A percentile compares a stretch with the other conserved stretches of the same genome.
These are phyloP conservation scores for Tolypocladium album DNA, from an alignment of 2,329 filamentous ascomycete genomes.

Conservation along the genomic window DNA sequence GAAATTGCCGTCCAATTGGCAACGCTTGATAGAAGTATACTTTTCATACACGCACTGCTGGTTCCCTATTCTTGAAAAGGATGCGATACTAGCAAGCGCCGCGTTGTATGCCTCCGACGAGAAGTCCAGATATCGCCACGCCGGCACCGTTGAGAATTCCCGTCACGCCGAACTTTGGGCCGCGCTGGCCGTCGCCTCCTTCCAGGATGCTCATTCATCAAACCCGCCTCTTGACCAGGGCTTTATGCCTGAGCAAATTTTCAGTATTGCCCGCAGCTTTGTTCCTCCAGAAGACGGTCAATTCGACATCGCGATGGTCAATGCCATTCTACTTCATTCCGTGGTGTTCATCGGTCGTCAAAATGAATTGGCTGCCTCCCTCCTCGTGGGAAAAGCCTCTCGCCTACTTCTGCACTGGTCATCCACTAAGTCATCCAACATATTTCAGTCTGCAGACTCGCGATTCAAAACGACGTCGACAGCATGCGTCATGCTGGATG, in stretches of 20 bases:
- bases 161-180: constrained; percentile 49
- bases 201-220: constrained; percentile 31
- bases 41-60: constrained; percentile 68
- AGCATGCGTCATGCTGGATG: constrained; percentile 52
- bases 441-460: constrained; percentile 1
- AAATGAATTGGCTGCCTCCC: constrained; percentile 48
- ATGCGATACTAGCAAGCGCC: constrained; percentile 42
- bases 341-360: constrained; percentile 52
- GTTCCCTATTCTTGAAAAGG: constrained; percentile 63
- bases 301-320: constrained; percentile 28
- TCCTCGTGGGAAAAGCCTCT: constrained; percentile 54
- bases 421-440: constrained; percentile 2
- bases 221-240: constrained; percentile 1
- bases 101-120: constrained; percentile 28
- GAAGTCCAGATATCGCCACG: constrained; percentile 14
- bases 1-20: constrained; percentile 41
- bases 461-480: constrained; percentile 21
- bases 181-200: constrained; percentile 44
- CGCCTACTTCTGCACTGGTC: constrained; percentile 24
- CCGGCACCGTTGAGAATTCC: constrained; percentile 18
- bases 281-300: constrained; percentile 37
- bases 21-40: constrained; percentile 58
- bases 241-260: constrained; percentile 26
- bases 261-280: constrained; percentile 35
- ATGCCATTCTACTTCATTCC: constrained; percentile 42